Evolutionary conservation across 2,329 filamentous ascomycete genomes (phyloP), one percentile per base, ranked within the genome.

Genomic region (Epichloe uncinata): DNA sequence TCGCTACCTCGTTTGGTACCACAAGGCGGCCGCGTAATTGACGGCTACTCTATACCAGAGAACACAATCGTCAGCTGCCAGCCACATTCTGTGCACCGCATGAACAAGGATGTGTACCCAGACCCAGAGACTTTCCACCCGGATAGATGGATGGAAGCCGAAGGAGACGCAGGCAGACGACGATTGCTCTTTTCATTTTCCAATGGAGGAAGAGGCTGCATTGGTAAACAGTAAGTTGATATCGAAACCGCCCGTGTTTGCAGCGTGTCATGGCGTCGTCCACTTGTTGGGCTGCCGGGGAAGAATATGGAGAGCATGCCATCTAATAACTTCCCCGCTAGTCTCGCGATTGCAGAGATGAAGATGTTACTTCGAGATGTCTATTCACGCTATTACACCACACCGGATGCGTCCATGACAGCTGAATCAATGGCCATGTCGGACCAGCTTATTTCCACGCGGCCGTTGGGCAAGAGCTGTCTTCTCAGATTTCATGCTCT

Each of bases 91-190:
- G 69, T 81, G 35, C 77, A 83, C 54, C 73, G 74, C 18, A 68
- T 79, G 50, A 75, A 83, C 55, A 62, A 67, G 11, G 73, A 81
- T 50, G 83, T 88, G 1, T 97, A 94, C 62, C 81, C 84, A 1
- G 76, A 89, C 42, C 85, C 89, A 0, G 85, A 95, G 53, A 67
- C 65, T 5, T 96, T 90, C 61, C 73, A 82, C 47, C 90, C 90
- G 0, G 85, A 91, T 50, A 77, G 91, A 56, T 96, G 90, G 90
- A 77, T 95, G 55, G 79, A 75, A 15, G 73, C 76, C 8, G 75
- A 82, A 43, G 87, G 86, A 2, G 87, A 91, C 57, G 75, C 84
- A 52, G 85, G 91, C 58, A 72, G 79, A 51, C 77, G 77, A 56
- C 69, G 77, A 42, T 59, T 78, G 7, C 77, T 82, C 58, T 84